phyloP scores from a whole-genome alignment of 345 rosid species.

The Combretum micranthum region DNA sequence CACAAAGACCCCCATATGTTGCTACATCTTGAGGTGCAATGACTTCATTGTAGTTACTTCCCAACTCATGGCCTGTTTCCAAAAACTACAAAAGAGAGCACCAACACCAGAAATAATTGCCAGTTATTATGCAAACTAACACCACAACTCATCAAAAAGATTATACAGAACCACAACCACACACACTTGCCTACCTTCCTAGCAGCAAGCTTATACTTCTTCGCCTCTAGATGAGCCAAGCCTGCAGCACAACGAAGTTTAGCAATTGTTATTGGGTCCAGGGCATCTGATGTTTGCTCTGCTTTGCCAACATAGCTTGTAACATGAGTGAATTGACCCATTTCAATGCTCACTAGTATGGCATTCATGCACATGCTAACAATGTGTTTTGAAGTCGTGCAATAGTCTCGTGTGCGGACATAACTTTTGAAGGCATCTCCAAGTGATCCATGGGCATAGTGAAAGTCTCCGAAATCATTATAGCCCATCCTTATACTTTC shows the following conservation, averaged over 20 bases:
- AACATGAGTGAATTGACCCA: slow-evolving; percentile 94
- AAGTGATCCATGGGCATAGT: slow-evolving; percentile 78
- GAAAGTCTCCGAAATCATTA: slow-evolving; percentile 95
- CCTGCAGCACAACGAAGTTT: slow-evolving; percentile 92
- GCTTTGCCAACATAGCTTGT: slow-evolving; percentile 91
- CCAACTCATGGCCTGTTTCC: slow-evolving; percentile 89
- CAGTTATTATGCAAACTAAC: neutral
- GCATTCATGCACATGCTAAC: slow-evolving; percentile 93
- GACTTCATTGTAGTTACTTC: slow-evolving; percentile 75
- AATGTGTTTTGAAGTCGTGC: slow-evolving; percentile 92
- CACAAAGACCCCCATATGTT: slow-evolving; percentile 97
- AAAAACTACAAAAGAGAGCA: slow-evolving; percentile 51
- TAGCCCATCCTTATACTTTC: slow-evolving; percentile 99
- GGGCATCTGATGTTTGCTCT: slow-evolving; percentile 76
- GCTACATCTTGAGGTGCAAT: slow-evolving; percentile 99
- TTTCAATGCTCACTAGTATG: slow-evolving; percentile 93
- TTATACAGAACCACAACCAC: neutral
- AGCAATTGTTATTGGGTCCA: slow-evolving; percentile 51
- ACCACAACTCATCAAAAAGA: neutral
- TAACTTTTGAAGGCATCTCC: slow-evolving; percentile 92
- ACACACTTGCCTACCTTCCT: slow-evolving; percentile 50
- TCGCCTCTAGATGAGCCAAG: slow-evolving; percentile 79
- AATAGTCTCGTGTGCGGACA: slow-evolving; percentile 88
- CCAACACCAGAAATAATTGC: too few relatives aligned
- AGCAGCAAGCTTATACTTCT: slow-evolving; percentile 96